Evolutionary conservation across 768 basidiomycete genomes (phyloP), one percentile per base, ranked within the genome.

Genomic region (Tricholoma saponaceum): DNA sequence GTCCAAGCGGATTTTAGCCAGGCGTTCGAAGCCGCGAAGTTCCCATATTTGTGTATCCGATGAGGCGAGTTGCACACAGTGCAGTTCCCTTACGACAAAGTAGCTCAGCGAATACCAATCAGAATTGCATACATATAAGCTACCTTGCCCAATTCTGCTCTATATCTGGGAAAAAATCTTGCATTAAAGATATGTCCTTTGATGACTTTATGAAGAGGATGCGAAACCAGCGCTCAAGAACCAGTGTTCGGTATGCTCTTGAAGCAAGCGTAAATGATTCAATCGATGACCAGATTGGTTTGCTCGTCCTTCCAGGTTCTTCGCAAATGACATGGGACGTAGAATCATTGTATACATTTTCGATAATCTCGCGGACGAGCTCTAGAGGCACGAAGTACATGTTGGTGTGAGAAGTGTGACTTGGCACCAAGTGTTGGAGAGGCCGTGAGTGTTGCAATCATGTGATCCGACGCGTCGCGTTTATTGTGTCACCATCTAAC

Each of bases 341-440:
- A n/a, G 35, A n/a, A 5, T 32, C 37, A 23, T 64, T 54, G 14
- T 72, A 61, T 25, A 70, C 39, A 51, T 60, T 54, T 1, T 54
- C 53, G n/a, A 72, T 58, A 14, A 76, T 72, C 61, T 74, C 70
- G 43, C 62, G 57, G 22, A 74, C 58, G 44, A 76, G 68, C 66
- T 76, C 75, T 23, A 61, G 58, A 47, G 75, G 75, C 41, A 75
- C 41, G 7, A 14, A 30, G 54, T 56, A 56, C 61, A 64, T 65
- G 14, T 5, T 30, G n/a, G 12, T 2, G 3, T 30, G 30, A 30
- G 30, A 30, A 10, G 30, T 30, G 2, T n/a, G n/a, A n/a, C n/a
- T n/a, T n/a, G n/a, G n/a, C n/a, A n/a, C n/a, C n/a, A n/a, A n/a
- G n/a, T n/a, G n/a, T n/a, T n/a, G n/a, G n/a, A n/a, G n/a, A n/a